phyloP scores from a whole-genome alignment of 2,329 filamentous ascomycete species.

The Pseudogymnoascus sp. region DNA sequence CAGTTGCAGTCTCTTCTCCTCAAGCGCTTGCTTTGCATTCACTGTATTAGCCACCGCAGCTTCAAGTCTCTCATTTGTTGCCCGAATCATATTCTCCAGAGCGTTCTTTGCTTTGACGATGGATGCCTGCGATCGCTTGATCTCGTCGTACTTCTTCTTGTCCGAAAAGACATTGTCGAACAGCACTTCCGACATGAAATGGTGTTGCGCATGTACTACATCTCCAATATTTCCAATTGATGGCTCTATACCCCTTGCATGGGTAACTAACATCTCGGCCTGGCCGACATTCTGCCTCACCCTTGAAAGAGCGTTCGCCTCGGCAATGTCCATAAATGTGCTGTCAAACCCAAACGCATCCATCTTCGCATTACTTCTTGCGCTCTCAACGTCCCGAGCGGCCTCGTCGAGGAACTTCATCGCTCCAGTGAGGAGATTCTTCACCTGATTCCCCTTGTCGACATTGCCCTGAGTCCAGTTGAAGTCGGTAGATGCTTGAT shows the following conservation, averaged over 20 bases:
- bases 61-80: constrained; percentile 27
- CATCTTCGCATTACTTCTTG: constrained; percentile 32
- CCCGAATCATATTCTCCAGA: constrained; percentile 27
- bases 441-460: constrained; percentile 36
- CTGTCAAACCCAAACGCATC: constrained; percentile 44
- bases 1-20: constrained; percentile 30
- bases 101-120: constrained; percentile 29
- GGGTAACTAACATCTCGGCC: constrained; percentile 32
- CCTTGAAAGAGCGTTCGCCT: constrained; percentile 41
- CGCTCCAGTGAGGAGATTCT: constrained; percentile 34
- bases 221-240: constrained; percentile 31
- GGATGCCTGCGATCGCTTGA: constrained; percentile 36
- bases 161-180: constrained; percentile 48
- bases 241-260: constrained; percentile 34
- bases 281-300: constrained; percentile 37
- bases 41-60: constrained; percentile 24
- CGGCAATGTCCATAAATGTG: constrained; percentile 42
- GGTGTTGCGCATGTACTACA: constrained; percentile 37
- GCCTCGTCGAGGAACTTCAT: constrained; percentile 30
- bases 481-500: constrained; percentile 30
- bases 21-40: constrained; percentile 28
- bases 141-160: constrained; percentile 43
- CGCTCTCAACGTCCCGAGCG: constrained; percentile 33
- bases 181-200: constrained; percentile 42
- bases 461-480: constrained; percentile 29